These are phyloP conservation scores for Moesziomyces parantarcticus DNA, from an alignment of 1,284 basidiomycete species.

Conservation along the genomic window DNA sequence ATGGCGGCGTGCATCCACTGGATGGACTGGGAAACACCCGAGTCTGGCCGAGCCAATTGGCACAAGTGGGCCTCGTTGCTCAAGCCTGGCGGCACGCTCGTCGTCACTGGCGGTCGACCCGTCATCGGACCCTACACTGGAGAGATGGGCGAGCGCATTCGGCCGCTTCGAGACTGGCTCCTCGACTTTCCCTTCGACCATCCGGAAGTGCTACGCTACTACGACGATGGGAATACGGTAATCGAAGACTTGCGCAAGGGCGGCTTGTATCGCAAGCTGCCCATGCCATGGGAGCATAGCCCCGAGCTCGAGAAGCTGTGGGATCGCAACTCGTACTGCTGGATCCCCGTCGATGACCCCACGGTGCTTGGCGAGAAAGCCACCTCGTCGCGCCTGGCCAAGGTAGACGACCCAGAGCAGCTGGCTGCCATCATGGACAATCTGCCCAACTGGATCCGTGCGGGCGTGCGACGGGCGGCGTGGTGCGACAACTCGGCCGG, in stretches of 20 bases:
- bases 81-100: slow-evolving; percentile 38
- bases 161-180: slow-evolving; percentile 41
- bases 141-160: slow-evolving; percentile 28
- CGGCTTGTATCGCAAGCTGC: slow-evolving; percentile 31
- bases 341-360: slow-evolving; percentile 46
- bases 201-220: slow-evolving; percentile 23
- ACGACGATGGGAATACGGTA: slow-evolving; percentile 1
- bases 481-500: slow-evolving; percentile 32
- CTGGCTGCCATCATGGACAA: slow-evolving; percentile 11
- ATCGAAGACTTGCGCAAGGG: slow-evolving; percentile 16
- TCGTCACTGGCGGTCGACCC: slow-evolving; percentile 31
- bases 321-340: slow-evolving; percentile 33
- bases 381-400: slow-evolving; percentile 15
- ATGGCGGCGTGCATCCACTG: slow-evolving; percentile 48
- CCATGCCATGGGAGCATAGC: slow-evolving; percentile 42
- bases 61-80: slow-evolving; percentile 36
- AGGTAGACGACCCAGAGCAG: slow-evolving; percentile 22
- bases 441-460: slow-evolving; percentile 29
- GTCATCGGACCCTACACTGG: slow-evolving; percentile 39
- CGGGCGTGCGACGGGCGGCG: slow-evolving; percentile 27
- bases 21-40: slow-evolving; percentile 41
- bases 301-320: slow-evolving; percentile 23
- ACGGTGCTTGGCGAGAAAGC: slow-evolving; percentile 30
- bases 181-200: slow-evolving; percentile 29
- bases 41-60: slow-evolving; percentile 25